Percentiles rank a stretch among this genome's conserved stretches.
phyloP scores from a whole-genome alignment of 1,284 basidiomycete genomes.

The Rhodotorula mucilaginosa region DNA sequence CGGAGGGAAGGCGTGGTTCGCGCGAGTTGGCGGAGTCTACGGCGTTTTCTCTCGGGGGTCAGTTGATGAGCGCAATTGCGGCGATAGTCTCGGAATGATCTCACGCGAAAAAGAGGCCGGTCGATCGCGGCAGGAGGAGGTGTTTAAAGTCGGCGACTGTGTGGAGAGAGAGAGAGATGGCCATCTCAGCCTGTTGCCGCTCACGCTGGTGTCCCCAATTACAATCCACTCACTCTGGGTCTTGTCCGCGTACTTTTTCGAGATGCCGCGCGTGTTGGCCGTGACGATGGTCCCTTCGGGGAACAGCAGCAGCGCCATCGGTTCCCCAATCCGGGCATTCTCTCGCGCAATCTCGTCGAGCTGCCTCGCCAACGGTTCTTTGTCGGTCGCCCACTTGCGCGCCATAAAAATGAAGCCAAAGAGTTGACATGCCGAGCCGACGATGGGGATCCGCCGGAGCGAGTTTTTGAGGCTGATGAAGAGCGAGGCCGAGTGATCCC shows the following conservation, averaged over 20 bases:
- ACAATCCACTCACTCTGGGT: not conserved
- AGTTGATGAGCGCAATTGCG: not conserved
- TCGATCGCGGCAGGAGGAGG: conserved; percentile 81
- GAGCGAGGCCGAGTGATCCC: conserved; percentile 56
- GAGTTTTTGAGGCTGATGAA: conserved; percentile 86
- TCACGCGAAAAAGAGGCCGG: conserved; percentile 73
- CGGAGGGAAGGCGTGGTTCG: conserved; percentile 73
- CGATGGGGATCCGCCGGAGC: conserved; percentile 77
- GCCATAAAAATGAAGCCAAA: conserved; percentile 83
- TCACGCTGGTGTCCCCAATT: conserved; percentile 23
- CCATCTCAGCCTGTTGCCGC: conserved; percentile 50
- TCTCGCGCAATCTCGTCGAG: conserved; percentile 13
- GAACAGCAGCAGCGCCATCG: conserved; percentile 48
- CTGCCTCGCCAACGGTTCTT: conserved; percentile 17
- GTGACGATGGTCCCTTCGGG: conserved; percentile 91
- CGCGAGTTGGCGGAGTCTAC: conserved; percentile 69
- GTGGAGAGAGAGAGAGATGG: not conserved
- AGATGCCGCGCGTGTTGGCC: conserved; percentile 74
- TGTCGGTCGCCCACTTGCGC: conserved; percentile 31
- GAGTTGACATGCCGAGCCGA: conserved; percentile 85
- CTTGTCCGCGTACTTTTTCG: conserved; percentile 72
- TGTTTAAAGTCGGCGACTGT: conserved; percentile 64
- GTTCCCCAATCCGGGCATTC: conserved; percentile 5
- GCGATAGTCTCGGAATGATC: not conserved
- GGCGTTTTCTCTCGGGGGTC: not conserved